Evolutionary conservation across 2,329 filamentous ascomycete genomes (phyloP), one percentile per base, ranked within the genome.

Genomic region (Ceratocystis alfenasii): DNA sequence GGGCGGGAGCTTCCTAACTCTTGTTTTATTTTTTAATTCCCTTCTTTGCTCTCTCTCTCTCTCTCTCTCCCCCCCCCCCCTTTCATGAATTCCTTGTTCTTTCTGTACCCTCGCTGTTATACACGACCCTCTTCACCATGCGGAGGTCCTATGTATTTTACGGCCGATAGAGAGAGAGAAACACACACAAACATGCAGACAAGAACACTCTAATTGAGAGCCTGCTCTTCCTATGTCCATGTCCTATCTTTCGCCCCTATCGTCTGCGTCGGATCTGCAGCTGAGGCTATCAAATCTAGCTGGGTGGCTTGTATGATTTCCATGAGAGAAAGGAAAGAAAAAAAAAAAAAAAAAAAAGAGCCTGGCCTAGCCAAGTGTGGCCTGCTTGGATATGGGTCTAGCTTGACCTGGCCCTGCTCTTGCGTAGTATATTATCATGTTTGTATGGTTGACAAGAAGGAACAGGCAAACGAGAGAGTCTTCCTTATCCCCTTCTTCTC

Each of bases 201-300:
- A 41, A 1, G 10, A 41, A 41, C 12, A 12, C 36, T 41, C 36
- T 41, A 5, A 12, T 15, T 7, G 15, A 2, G 6, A 60, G 41
- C 36, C 36, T 41, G n/a, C 22, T 59, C 55, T 33, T 17, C 10
- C 55, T 17, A 20, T 33, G 20, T 5, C 55, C 7, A 17, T 33
- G 12, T 17, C 55, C 22, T n/a, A 22, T 28, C 25, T 28, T 22
- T 33, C 57, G 15, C 59, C 59, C 59, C 59, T 62, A 59, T 59
- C 55, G 28, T 8, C 28, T 36, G 55, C 55, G 30, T 59, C 6
- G 5, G 55, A 59, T 59, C 55, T 59, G 55, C 55, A 36, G 55
- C 55, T 33, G 55, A 59, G 17, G 55, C 28, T 8, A 8, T 10
- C 8, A 53, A 53, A 25, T 25, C 8, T 5, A 15, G 20, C 3